Evolutionary conservation across 441 rosid genomes (phyloP).

Genomic region (Adansonia grandidieri): DNA sequence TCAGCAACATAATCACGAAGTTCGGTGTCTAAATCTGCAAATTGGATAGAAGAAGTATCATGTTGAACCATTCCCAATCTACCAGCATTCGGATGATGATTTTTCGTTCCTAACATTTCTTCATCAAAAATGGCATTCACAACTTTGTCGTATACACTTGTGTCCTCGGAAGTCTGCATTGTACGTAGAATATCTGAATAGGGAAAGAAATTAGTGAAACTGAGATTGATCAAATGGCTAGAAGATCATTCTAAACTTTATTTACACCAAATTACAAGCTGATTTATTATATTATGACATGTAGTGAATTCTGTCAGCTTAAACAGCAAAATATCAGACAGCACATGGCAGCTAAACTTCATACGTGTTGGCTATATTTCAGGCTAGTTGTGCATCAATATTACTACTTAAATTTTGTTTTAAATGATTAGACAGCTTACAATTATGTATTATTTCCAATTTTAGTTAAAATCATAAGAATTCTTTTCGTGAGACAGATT

Average conservation of each 20-base stretch:
- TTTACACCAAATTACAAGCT: conserved; percentile 13
- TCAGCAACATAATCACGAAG: conserved; percentile 83
- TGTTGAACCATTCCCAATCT: conserved; percentile 45
- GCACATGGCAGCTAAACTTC: background rate
- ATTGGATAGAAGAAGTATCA: conserved; percentile 55
- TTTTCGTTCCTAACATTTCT: conserved; percentile 59
- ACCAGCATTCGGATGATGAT: conserved; percentile 51
- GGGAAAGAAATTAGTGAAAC: conserved; percentile 34
- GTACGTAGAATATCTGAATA: conserved; percentile 74
- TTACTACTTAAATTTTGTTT: background rate
- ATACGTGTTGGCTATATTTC: background rate
- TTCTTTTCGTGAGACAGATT: background rate
- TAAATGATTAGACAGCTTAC: background rate
- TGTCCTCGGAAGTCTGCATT: conserved; percentile 91
- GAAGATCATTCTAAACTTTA: conserved; percentile 7
- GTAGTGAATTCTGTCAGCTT: conserved; percentile 5
- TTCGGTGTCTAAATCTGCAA: conserved; percentile 70
- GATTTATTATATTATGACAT: conserved; percentile 7
- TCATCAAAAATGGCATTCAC: conserved; percentile 83
- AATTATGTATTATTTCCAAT: conserved; percentile 3
- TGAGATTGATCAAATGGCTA: conserved; percentile 10
- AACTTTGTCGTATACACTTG: conserved; percentile 81
- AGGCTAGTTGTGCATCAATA: conserved; percentile 11
- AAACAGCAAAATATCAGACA: conserved; percentile 14
- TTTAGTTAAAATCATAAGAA: conserved; percentile 11